A percentile compares a stretch with the other conserved stretches of the same genome.
phyloP scores from a whole-genome alignment of 305 asterid genomes.

The Fraxinus latifolia region DNA sequence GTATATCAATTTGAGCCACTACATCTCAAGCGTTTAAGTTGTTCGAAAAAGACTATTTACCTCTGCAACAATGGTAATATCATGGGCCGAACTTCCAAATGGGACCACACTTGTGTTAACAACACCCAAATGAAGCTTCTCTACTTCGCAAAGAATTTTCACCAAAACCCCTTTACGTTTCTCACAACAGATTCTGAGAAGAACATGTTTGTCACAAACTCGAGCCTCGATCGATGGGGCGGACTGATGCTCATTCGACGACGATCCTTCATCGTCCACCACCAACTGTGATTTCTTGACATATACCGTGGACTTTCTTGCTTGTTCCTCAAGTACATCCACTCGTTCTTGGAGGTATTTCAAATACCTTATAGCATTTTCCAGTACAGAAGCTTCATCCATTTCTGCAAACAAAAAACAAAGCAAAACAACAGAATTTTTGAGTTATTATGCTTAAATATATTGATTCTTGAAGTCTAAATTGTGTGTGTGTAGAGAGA shows the following conservation, averaged over 20 bases:
- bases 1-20: neutral
- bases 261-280: neutral
- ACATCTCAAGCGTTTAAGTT: neutral
- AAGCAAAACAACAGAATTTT: neutral
- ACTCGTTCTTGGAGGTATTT: constrained; percentile 8
- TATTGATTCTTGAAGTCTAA: neutral
- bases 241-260: neutral
- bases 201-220: constrained; percentile 22
- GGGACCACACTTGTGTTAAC: constrained; percentile 17
- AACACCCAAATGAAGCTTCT: constrained; percentile 23
- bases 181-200: constrained; percentile 22
- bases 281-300: constrained; percentile 12
- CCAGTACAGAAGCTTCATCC: constrained; percentile 12
- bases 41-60: neutral
- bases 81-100: constrained; percentile 24
- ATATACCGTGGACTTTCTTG: neutral
- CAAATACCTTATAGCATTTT: neutral
- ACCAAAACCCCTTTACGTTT: constrained; percentile 24
- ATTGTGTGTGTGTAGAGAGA: neutral
- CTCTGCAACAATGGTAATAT: constrained; percentile 26
- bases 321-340: constrained; percentile 1
- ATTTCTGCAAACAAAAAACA: neutral
- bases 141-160: constrained; percentile 16
- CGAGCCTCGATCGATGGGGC: constrained; percentile 27
- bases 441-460: too few relatives aligned